Evolutionary conservation across 768 basidiomycete species (phyloP).

Genomic region (Serendipita sp.): DNA sequence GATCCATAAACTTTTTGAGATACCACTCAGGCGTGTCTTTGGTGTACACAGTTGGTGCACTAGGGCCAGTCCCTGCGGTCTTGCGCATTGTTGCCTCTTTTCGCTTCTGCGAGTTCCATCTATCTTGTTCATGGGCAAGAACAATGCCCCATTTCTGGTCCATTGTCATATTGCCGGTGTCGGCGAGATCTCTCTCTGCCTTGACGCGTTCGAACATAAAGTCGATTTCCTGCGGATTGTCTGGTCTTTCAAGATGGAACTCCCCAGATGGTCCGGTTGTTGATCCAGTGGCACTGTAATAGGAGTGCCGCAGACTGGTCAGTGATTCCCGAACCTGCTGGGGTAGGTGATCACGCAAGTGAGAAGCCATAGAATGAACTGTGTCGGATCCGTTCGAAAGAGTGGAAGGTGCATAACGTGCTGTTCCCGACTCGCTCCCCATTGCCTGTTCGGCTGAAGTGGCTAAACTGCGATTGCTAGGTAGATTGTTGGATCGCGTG

Average conservation of each 20-base stretch:
- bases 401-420: not conserved
- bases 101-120: constrained; percentile 58
- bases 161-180: constrained; percentile 42
- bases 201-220: constrained; percentile 63
- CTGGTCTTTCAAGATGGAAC: constrained; percentile 65
- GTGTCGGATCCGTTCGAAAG: constrained; percentile 1
- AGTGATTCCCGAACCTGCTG: not conserved
- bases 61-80: constrained; percentile 29
- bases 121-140: constrained; percentile 60
- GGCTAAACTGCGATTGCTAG: not conserved
- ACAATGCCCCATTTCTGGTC: constrained; percentile 92
- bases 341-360: not conserved
- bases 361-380: not conserved
- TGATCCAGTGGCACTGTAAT: not conserved
- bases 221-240: constrained; percentile 62
- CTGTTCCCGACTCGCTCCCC: not conserved
- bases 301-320: not conserved
- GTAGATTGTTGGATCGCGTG: not conserved
- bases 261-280: constrained; percentile 26
- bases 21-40: constrained; percentile 85
- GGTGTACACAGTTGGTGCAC: constrained; percentile 31
- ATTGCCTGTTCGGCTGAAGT: not conserved
- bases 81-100: constrained; percentile 46
- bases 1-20: constrained; percentile 77
- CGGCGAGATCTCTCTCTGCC: constrained; percentile 47